Evolutionary conservation across 208 protist species (phyloP), one percentile per base, ranked within the genome.

Genomic region (Leishmania major): DNA sequence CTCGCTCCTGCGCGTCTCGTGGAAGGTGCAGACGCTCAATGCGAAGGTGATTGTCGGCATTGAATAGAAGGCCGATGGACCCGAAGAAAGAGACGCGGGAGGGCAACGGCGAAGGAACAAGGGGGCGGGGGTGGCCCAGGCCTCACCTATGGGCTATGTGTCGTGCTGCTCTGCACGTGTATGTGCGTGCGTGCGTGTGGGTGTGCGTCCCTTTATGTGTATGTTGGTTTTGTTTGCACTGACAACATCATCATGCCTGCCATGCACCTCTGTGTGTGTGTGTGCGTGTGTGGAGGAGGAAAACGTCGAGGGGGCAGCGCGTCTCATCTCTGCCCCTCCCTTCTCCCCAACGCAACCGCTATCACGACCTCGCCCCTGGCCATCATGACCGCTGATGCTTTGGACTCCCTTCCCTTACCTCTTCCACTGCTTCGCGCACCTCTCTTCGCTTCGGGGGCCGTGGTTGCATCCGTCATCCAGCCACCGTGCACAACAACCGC

Each of bases 41-140:
- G 88, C 88, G 1, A 91, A 91, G 71, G 66, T 84, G 19, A 88
- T 91, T 51, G 84, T 91, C 0, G 80, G 77, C 11, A 87, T 91
- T n/a, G 88, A 91, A 67, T 91, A 80, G 51, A 53, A 15, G 70
- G 25, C 2, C 15, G 1, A 25, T 47, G 67, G 67, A 3, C 15
- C n/a, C 2, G 43, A 17, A 71, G 40, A 22, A 17, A 31, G 62
- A 40, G 62, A 40, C 31, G 15, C 62, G 31, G 31, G 3, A 40
- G 31, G 62, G 6, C 28, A 69, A 13, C 15, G 62, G 25, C 13
- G 31, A 3, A 15, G 31, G 6, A 22, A 3, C 43, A 45, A 45
- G 31, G 13, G 62, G 13, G 31, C 13, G 31, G 62, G 3, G 28
- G 31, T 3, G 3, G 0, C 62, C 13, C 28, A 69, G 25, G 45